phyloP scores from a whole-genome alignment of 75 land plant species.

The Picea sitchensis region DNA sequence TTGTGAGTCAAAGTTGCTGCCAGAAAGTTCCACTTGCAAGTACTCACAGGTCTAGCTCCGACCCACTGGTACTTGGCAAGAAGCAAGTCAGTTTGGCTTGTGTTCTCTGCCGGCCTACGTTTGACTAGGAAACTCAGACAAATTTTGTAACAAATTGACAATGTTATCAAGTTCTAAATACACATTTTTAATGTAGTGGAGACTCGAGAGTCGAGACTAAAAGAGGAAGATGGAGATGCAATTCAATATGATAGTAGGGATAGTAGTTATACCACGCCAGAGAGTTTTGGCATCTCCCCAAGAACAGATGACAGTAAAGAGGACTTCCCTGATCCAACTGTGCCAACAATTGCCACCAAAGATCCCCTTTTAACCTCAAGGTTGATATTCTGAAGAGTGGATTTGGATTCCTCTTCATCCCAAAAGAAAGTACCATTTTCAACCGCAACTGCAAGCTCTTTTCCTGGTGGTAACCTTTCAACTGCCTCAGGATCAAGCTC shows the following conservation, averaged over 20 bases:
- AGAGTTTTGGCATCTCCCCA: slow-evolving; percentile 85
- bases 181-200: too few species aligned
- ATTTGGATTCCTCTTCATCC: slow-evolving; percentile 56
- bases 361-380: slow-evolving; percentile 51
- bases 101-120: too few species aligned
- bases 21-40: too few species aligned
- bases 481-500: slow-evolving; percentile 69
- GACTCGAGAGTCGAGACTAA: too few species aligned
- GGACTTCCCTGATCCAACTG: slow-evolving; percentile 95
- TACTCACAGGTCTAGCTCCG: too few species aligned
- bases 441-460: slow-evolving; percentile 47
- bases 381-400: slow-evolving; percentile 41
- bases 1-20: too few species aligned
- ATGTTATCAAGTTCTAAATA: too few species aligned
- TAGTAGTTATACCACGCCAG: slow-evolving; percentile 63
- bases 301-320: slow-evolving; percentile 74
- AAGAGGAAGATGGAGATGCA: background rate
- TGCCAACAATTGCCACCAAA: slow-evolving; percentile 83
- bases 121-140: too few species aligned
- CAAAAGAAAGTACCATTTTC: slow-evolving; percentile 69
- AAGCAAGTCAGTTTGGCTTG: too few species aligned
- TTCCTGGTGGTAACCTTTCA: slow-evolving; percentile 28
- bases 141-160: too few species aligned
- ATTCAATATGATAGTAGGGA: background rate
- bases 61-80: too few species aligned